Evolutionary conservation across 2,329 filamentous ascomycete species (phyloP), one percentile per base, ranked within the genome.

Genomic region (Cytospora schulzeri): DNA sequence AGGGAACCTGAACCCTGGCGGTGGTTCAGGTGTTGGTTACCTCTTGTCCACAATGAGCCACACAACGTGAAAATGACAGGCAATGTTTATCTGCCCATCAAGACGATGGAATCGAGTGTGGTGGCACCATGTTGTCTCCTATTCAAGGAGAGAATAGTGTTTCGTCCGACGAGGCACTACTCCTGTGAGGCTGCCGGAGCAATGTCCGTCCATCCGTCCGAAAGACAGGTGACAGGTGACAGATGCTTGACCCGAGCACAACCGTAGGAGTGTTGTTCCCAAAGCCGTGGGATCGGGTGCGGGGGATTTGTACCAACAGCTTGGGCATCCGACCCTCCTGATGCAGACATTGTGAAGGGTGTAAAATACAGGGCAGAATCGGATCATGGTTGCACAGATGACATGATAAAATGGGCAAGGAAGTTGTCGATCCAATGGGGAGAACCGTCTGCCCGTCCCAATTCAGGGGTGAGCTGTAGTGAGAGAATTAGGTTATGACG

Each of bases 211-310:
- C 45, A n/a, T 48, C n/a, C 45, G 45, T 22, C 41, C 41, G 45
- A 5, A 4, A 14, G 4, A 48, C 45, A 48, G 17, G 41, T 45
- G 41, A 45, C 41, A 45, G 41, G 41, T 45, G 41, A 45, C 41
- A 45, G 41, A 45, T 22, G 41, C n/a, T 45, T 48, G 45, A 48
- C 45, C 45, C 45, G 45, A 48, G 45, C n/a, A 48, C 45, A 48
- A 48, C 45, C 45, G 45, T 11, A 48, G 45, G n/a, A 48, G 3
- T n/a, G n/a, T n/a, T n/a, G 45, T 17, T 48, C 19, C 45, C 45
- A 48, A n/a, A 24, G n/a, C 45, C 45, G 45, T 24, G 45, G 45
- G n/a, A 14, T 48, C 45, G 45, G 45, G 45, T n/a, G 45, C 45
- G 45, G 45, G 45, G 45, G n/a, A 24, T 24, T 48, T 14, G n/a